Evolutionary conservation across 305 asterid species (phyloP), one percentile per base, ranked within the genome.

Genomic region (Plantago coronopus): DNA sequence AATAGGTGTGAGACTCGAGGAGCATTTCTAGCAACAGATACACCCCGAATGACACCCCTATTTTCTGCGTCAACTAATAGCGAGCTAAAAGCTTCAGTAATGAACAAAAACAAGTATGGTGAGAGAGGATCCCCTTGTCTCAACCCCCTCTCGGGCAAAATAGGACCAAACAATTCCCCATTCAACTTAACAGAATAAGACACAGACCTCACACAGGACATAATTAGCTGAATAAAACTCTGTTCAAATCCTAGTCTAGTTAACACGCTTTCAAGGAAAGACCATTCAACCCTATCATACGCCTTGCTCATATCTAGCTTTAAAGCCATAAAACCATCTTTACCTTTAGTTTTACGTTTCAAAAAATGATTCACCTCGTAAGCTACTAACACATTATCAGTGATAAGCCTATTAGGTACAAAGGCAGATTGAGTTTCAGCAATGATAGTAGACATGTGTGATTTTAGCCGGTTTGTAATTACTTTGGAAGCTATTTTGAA

Each of bases 11-110:
- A 25, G 1, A 61, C 14, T 0, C 17, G 1, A 11, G 57, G 65
- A 2, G 57, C 57, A 0, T 1, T 1, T 8, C 15, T 27, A 7
- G 3, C 31, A 12, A 1, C 25, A 1, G 0, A 18, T 0, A 16
- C 15, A 0, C 11, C 0, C 3, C 6, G 0, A 3, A 27, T 44
- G 0, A 10, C 2, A 0, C 3, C 13, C 0, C 2, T 0, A 1
- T 44, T 10, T 0, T 25, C 0, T 3, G 5, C n/a, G n/a, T n/a
- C n/a, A n/a, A n/a, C n/a, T n/a, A n/a, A n/a, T n/a, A n/a, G n/a
- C n/a, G n/a, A n/a, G n/a, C n/a, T 17, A 9, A 46, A 17, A 4
- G 27, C 45, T 14, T 27, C 29, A 0, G 40, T 5, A n/a, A 43
- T n/a, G 1, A 27, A 27, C 0, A 60, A 1, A 12, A 46, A 45